Evolutionary conservation across 192 early-diverging fungal species (phyloP), one percentile per base, ranked within the genome.

Genomic region (Linnemannia hyalina): DNA sequence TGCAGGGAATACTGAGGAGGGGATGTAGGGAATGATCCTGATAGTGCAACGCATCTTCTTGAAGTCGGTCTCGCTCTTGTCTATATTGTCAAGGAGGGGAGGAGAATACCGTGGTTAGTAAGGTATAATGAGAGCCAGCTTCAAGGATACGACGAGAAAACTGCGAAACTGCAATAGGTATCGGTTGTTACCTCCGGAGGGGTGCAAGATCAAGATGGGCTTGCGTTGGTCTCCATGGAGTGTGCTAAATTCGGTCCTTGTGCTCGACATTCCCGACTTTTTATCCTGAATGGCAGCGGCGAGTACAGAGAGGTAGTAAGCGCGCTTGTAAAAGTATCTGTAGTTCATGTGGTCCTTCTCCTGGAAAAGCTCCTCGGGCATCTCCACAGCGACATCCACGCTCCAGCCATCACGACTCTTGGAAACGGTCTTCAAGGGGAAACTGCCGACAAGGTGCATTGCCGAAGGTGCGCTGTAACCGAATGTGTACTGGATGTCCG

Each of bases 281-380:
- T 89, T 92, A 1, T 86, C 73, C 70, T 91, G 78, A 35, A 94
- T 82, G n/a, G 89, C 85, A 47, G 82, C 74, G 1, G 97, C 94
- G 15, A 98, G 83, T 35, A 96, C 90, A 1, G 97, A 91, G 52
- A 99, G 89, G 87, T 97, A 99, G 78, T 95, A 98, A 10, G 98
- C 96, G 44, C 98, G 93, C 82, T 99, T 99, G 92, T 98, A 93
- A 83, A 97, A 96, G 89, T 99, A 99, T 65, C 98, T 90, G 85
- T 95, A 93, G 90, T 99, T 98, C 80, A 98, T 88, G 82, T 95
- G 92, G 83, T 99, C 98, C 84, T 98, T 97, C 71, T 99, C 97
- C 80, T 95, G 94, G 88, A 98, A 96, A 47, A 98, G 72, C 0
- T 88, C 78, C 83, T 94, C 78, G 36, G 98, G 98, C 97, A 99